Evolutionary conservation across 345 rosid species (phyloP), one percentile per base, ranked within the genome.

Genomic region (Aquilaria yunnanensis): DNA sequence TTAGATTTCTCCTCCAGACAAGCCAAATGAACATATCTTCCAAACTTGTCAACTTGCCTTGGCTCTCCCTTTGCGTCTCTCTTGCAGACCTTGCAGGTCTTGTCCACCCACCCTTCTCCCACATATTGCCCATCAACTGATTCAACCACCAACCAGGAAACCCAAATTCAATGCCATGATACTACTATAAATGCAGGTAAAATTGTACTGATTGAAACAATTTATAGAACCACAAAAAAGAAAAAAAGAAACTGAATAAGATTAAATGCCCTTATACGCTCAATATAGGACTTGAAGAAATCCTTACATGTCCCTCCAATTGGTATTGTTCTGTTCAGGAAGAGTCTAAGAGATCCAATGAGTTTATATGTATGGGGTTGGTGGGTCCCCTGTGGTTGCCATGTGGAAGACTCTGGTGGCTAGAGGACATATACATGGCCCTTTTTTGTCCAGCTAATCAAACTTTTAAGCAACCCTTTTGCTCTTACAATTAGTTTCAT

Each of bases 291-390:
- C 68, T 91, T 92, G 79, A 92, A 92, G 74, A 92, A 89, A 63
- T 89, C 98, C 82, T 83, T 82, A 83, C 86, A 89, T 6, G 92
- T 92, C 51, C 96, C 96, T 70, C 98, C 98, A 51, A 87, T 89
- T 77, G 23, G 23, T 23, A 0, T 23, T 23, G 23, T 23, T 23
- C 23, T 23, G 23, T 23, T 23, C 23, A 23, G 23, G 23, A 23
- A 23, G 23, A 23, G 23, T 23, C 23, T 23, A 23, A 23, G 23
- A 23, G 23, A 23, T 23, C 23, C 23, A 23, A 23, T 23, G 23
- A 23, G 23, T 23, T 23, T 23, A 23, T 23, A 23, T 23, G 23
- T 23, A 23, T 23, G 23, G 23, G 23, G 23, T 23, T 23, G 23
- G 23, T 23, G 1, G 23, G 23, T 23, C 23, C 1, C 23, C 23